These are phyloP conservation scores for Suhomyces terraborum DNA, from an alignment of 1,139 yeast genomes.

Conservation along the genomic window DNA sequence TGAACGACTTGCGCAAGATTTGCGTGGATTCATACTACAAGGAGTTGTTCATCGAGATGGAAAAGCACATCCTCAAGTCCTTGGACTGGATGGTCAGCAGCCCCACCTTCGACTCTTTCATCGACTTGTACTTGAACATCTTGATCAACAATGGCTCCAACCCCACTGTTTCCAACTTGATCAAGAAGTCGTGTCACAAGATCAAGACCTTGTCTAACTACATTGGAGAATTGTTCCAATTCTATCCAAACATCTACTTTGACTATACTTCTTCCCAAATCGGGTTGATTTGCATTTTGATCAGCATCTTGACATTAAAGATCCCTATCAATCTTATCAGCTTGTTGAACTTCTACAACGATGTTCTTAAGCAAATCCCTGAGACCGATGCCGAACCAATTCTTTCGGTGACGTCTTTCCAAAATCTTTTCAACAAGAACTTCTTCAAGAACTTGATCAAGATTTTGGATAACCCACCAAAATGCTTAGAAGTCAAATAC, in stretches of 20 bases:
- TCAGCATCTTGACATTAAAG: conserved; percentile 21
- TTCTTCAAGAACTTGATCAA: conserved; percentile 38
- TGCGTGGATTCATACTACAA: conserved; percentile 67
- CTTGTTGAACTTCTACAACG: conserved; percentile 27
- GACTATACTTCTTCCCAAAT: conserved; percentile 57
- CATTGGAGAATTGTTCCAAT: conserved; percentile 65
- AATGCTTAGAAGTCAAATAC: conserved; percentile 45
- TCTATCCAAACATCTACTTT: conserved; percentile 60
- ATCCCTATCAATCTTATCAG: conserved; percentile 31
- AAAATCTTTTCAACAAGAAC: conserved; percentile 27
- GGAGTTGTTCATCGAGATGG: conserved; percentile 65
- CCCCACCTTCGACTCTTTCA: conserved; percentile 63
- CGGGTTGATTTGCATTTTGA: conserved; percentile 41
- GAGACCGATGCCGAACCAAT: conserved; percentile 19
- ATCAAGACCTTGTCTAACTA: conserved; percentile 58
- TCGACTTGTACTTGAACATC: conserved; percentile 52
- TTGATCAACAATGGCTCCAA: conserved; percentile 21
- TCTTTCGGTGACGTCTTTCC: conserved; percentile 25
- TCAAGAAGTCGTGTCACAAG: conserved; percentile 39
- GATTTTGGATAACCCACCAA: conserved; percentile 49
- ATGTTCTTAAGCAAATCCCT: conserved; percentile 18
- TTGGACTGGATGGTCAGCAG: conserved; percentile 57
- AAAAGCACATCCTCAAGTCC: conserved; percentile 61
- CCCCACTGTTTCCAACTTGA: conserved; percentile 27
- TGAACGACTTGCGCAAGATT: conserved; percentile 56